These are phyloP conservation scores for Teunomyces aglyptinius DNA, from an alignment of 805 yeast genomes.

Conservation along the genomic window DNA sequence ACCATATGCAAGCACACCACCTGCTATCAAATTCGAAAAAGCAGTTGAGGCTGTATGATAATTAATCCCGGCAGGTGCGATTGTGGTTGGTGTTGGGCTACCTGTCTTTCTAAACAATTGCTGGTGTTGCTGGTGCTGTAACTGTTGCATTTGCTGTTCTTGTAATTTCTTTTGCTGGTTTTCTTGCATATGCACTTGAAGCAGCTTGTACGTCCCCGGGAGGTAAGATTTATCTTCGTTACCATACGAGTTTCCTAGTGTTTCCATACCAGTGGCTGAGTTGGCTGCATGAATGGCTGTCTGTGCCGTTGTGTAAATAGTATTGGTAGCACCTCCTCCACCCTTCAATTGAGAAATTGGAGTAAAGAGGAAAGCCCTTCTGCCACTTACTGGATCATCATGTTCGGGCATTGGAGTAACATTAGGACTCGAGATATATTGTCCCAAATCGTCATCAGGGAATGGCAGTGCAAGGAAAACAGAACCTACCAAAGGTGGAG, in stretches of 20 bases:
- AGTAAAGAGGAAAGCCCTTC: conserved; percentile 43
- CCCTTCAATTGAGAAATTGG: conserved; percentile 44
- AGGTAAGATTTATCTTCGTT: conserved; percentile 5
- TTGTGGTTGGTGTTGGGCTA: conserved; percentile 12
- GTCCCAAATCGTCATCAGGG: conserved; percentile 81
- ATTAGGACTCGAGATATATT: conserved; percentile 48
- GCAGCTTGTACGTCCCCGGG: conserved; percentile 15
- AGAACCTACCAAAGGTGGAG: conserved; percentile 94
- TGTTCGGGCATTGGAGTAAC: conserved; percentile 38
- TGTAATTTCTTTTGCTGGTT: conserved; percentile 13
- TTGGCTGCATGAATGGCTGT: conserved; percentile 17
- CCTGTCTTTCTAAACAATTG: conserved; percentile 11
- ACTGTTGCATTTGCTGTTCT: conserved; percentile 14
- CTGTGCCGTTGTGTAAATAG: conserved; percentile 13
- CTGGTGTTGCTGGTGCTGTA: conserved; percentile 18
- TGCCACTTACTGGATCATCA: conserved; percentile 34
- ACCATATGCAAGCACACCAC: conserved; percentile 39
- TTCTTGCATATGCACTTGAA: conserved; percentile 15
- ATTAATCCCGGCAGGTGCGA: conserved; percentile 13
- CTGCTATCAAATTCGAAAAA: conserved; percentile 36
- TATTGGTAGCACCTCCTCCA: conserved; percentile 26
- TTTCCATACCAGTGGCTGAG: conserved; percentile 9
- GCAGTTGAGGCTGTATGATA: conserved; percentile 32
- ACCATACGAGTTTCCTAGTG: not conserved
- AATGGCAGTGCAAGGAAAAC: conserved; percentile 77